Evolutionary conservation across 768 basidiomycete species (phyloP), one percentile per base, ranked within the genome.

Genomic region (Hirschioporus abietinus): DNA sequence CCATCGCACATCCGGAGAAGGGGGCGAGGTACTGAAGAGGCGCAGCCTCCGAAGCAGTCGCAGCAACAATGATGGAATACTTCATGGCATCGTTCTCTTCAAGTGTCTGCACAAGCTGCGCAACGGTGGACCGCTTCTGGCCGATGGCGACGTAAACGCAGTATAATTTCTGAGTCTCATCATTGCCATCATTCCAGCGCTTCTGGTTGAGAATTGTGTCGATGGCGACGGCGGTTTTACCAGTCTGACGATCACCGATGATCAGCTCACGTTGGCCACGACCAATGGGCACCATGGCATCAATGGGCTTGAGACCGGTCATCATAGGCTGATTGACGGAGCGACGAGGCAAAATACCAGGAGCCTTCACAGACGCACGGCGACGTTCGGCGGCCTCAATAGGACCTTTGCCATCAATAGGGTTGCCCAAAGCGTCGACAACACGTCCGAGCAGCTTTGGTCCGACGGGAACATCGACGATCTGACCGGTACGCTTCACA

Each of bases 161-260:
- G 88, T 99, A 99, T 66, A 99, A 89, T 82, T 99, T 99, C 89
- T 97, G 94, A 71, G 78, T 82, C 84, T 99, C 97, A 71, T 99
- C 97, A 75, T 90, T 85, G 70, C 96, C 96, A 71, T 99, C 95
- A 76, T 99, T 99, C 96, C 96, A 99, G 76, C 95, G 86, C 89
- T 93, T 99, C 84, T 99, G 97, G 91, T 99, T 99, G 72, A 99
- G 94, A 77, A 99, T 99, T 77, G 97, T 97, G 85, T 99, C 97
- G 81, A 99, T 92, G 72, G 97, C 97, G 75, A 99, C 96, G 69
- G 97, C 97, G 66, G 95, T 98, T 83, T 99, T 99, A 68, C 97
- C 97, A 68, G 97, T 99, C 78, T 99, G 97, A 90, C 97, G 95
- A 77, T 99, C 97, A 88, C 97, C 97, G 74, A 99, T 99, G 80